Evolutionary conservation across 352 stramenopile species (phyloP), one percentile per base, ranked within the genome.

Genomic region (Poterioochromonas sp.): DNA sequence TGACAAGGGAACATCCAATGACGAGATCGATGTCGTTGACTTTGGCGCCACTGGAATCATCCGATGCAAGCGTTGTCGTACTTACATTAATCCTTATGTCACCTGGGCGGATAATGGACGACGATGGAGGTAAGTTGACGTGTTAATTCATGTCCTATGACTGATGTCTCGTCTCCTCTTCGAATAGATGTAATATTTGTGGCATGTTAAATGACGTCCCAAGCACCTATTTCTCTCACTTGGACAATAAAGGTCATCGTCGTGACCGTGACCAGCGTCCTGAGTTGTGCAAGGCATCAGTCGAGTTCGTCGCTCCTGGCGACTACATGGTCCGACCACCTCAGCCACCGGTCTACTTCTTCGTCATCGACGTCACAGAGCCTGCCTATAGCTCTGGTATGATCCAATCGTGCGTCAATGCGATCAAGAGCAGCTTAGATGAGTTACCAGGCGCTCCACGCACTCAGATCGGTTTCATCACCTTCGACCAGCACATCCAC

Each of bases 181-280:
- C n/a, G n/a, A n/a, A n/a, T n/a, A n/a, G n/a, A n/a, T n/a, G n/a
- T n/a, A 95, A 95, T 84, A 88, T 96, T 74, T 96, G 91, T 81
- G 85, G 85, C 8, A 86, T 90, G 74, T 79, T 92, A 34, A 96
- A 95, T 80, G 89, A 94, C 79, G 92, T 96, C 43, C 88, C 94
- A 18, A 91, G 91, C 70, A 92, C 92, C 11, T 99, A 99, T 86
- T 99, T 98, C 83, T 98, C 92, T 83, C 94, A 98, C 82, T 85
- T 99, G 65, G 94, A 97, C 73, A 88, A 92, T 47, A 90, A 95
- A 77, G 93, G 96, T 51, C 88, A 93, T 76, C 91, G 96, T 73
- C 86, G 94, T 60, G 96, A 99, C 83, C 85, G 87, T 12, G 87
- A 92, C 26, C 87, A 98, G 80, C 83, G 90, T 43, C 90, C 91